Evolutionary conservation across 352 stramenopile species (phyloP).

Genomic region (Globisporangium middletonii): DNA sequence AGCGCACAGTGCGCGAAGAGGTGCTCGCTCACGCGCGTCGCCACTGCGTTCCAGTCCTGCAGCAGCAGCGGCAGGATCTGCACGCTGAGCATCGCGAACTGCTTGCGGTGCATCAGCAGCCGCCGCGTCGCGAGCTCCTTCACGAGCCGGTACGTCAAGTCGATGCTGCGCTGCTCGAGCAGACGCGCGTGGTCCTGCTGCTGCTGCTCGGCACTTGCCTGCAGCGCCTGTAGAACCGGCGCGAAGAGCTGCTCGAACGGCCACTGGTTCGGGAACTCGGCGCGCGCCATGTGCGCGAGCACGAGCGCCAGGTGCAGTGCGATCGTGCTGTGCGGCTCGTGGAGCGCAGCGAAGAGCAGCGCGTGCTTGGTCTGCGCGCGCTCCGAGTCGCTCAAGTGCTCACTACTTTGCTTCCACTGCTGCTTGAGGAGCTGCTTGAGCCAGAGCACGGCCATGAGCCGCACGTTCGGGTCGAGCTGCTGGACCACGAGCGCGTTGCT

Average conservation of each 20-base stretch:
- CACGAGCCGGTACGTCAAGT: conserved; percentile 64
- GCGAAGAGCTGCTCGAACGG: conserved; percentile 57
- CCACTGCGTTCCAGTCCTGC: conserved; percentile 46
- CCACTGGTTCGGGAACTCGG: conserved; percentile 73
- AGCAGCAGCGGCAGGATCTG: conserved; percentile 53
- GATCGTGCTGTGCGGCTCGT: conserved; percentile 49
- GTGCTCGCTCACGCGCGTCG: conserved; percentile 26
- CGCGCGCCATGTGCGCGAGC: conserved; percentile 58
- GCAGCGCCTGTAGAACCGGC: conserved; percentile 45
- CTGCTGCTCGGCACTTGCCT: conserved; percentile 13
- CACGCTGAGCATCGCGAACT: conserved; percentile 68
- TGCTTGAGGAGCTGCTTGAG: conserved; percentile 68
- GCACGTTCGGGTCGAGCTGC: conserved; percentile 36
- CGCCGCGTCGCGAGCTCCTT: conserved; percentile 74
- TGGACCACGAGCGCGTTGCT: conserved; percentile 19
- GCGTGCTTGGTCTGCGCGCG: conserved; percentile 34
- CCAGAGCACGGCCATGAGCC: conserved; percentile 67
- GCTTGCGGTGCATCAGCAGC: conserved; percentile 79
- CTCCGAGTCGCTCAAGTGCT: conserved; percentile 34
- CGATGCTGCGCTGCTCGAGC: conserved; percentile 34
- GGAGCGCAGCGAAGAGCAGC: conserved; percentile 58
- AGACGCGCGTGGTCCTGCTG: conserved; percentile 12
- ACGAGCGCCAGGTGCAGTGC: conserved; percentile 63
- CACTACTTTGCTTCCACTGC: conserved; percentile 30
- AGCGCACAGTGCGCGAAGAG: conserved; percentile 21